Conservation (phyloP, 1,284 basidiomycete genomes). For the Pisolithus thermaeus region DNA sequence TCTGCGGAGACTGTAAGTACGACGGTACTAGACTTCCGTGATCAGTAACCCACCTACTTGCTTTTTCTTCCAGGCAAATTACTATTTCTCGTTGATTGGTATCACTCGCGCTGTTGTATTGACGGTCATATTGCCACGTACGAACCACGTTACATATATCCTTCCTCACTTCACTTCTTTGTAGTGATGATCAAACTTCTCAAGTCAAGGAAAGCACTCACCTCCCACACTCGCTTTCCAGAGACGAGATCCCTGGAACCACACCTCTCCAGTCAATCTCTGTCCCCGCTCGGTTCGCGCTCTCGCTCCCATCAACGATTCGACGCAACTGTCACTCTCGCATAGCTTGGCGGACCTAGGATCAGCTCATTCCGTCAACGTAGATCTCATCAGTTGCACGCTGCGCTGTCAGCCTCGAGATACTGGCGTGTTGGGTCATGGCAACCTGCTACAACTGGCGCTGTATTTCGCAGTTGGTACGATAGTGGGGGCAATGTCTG, state of each 20-base stretch:
- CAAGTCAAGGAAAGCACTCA: conserved; percentile 33
- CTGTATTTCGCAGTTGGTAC: conserved; percentile 44
- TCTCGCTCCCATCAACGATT: conserved; percentile 4
- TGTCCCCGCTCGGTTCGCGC: conserved; percentile 33
- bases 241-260: conserved; percentile 28
- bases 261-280: conserved; percentile 5
- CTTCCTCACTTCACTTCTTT: conserved; percentile 1
- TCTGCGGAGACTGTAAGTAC: conserved; percentile 57
- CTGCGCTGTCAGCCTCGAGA: conserved; percentile 52
- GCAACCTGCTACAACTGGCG: conserved; percentile 37
- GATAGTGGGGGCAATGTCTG: conserved; percentile 46
- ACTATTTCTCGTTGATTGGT: conserved; percentile 66
- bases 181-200: conserved; percentile 52
- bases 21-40: not conserved
- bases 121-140: conserved; percentile 64
- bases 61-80: conserved; percentile 54
- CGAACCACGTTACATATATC: conserved; percentile 14
- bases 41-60: conserved; percentile 2
- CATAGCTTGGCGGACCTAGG: not conserved
- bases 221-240: conserved; percentile 29
- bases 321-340: conserved; percentile 6
- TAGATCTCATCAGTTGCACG: conserved; percentile 64
- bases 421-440: conserved; percentile 49
- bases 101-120: conserved; percentile 56
- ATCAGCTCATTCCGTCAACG: conserved; percentile 38